A percentile compares a stretch with the other conserved stretches of the same genome.
These are phyloP conservation scores for Clarkia xantiana DNA, from an alignment of 345 rosid species.

Conservation along the genomic window DNA sequence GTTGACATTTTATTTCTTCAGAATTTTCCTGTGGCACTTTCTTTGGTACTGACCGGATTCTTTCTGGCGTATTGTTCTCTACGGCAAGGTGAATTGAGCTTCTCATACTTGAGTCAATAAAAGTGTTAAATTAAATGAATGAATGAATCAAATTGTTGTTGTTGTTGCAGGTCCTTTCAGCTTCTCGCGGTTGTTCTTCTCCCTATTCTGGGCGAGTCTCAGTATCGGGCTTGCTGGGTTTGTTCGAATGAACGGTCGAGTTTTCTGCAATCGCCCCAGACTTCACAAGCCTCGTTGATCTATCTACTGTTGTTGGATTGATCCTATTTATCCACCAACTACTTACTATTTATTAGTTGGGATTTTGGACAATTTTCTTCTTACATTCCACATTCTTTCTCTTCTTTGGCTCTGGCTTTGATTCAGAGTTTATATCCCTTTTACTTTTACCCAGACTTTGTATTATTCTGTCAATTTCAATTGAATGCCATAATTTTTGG, in stretches of 20 bases:
- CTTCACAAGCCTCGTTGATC: conserved; percentile 65
- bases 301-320: neutral
- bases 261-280: conserved; percentile 92
- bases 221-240: conserved; percentile 41
- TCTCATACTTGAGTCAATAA: too few relatives aligned
- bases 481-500: too few relatives aligned
- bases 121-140: too few relatives aligned
- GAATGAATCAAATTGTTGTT: too few relatives aligned
- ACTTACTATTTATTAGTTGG: too few relatives aligned
- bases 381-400: too few relatives aligned
- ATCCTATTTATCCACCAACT: too few relatives aligned
- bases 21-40: conserved; percentile 63
- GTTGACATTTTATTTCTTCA: conserved; percentile 20
- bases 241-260: conserved; percentile 69
- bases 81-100: conserved; percentile 46
- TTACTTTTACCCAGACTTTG: too few relatives aligned
- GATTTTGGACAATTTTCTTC: too few relatives aligned
- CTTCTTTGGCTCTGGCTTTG: too few relatives aligned
- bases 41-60: conserved; percentile 45
- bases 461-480: too few relatives aligned
- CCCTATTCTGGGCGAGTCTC: conserved; percentile 53
- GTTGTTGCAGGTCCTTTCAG: conserved; percentile 44
- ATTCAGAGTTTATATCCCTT: too few relatives aligned
- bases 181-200: conserved; percentile 41
- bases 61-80: conserved; percentile 48